These are phyloP conservation scores for Ustulina deusta DNA, from an alignment of 2,329 filamentous ascomycete genomes.

Conservation along the genomic window DNA sequence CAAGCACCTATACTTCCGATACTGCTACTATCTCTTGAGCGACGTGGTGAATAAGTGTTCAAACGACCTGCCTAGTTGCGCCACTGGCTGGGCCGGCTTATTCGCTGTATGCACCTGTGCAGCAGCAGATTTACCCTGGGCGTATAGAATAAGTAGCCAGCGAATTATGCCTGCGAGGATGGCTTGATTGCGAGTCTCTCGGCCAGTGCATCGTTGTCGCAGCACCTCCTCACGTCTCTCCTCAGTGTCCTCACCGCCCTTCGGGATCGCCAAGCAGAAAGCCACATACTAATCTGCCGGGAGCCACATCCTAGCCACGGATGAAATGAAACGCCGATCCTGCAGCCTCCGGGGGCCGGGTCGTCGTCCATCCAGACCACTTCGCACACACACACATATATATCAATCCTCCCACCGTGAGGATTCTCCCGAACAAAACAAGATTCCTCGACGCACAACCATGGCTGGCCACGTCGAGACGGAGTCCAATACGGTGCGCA, in stretches of 20 bases:
- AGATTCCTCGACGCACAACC: neutral
- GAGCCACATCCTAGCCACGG: constrained; percentile 35
- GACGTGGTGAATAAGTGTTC: neutral
- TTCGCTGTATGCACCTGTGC: neutral
- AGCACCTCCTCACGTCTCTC: neutral
- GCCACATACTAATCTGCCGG: constrained; percentile 24
- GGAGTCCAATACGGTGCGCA: constrained; percentile 22
- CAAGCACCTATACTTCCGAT: neutral
- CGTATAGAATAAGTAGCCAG: neutral
- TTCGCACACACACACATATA: constrained; percentile 14
- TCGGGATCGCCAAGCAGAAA: constrained; percentile 25
- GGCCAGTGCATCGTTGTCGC: neutral
- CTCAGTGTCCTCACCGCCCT: constrained; percentile 35
- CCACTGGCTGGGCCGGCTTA: neutral
- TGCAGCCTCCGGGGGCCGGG: constrained; percentile 14
- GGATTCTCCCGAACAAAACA: neutral
- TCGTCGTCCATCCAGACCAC: constrained; percentile 15
- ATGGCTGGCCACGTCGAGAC: constrained; percentile 32
- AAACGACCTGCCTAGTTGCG: neutral
- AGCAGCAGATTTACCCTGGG: neutral
- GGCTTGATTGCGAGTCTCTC: neutral
- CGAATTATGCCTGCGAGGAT: neutral
- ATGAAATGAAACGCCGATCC: constrained; percentile 34
- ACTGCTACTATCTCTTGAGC: neutral
- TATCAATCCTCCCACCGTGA: constrained; percentile 18